Evolutionary conservation across 2,329 filamentous ascomycete species (phyloP).

Genomic region (Stemphylium lycopersici): DNA sequence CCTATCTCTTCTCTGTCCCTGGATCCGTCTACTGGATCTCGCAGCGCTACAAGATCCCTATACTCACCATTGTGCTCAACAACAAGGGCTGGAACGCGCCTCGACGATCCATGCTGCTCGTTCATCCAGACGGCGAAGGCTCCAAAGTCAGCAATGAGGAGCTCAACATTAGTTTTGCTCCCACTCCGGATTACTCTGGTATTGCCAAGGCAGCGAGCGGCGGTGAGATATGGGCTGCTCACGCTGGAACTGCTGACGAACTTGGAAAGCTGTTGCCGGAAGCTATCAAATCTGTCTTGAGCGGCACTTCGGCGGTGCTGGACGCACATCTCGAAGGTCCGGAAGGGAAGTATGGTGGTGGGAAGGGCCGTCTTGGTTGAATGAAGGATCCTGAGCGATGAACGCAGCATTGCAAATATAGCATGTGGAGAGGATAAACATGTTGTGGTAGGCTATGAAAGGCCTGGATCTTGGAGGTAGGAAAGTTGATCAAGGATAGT

Average conservation of each 20-base stretch:
- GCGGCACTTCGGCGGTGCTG: constrained; percentile 65
- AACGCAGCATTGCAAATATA: no score
- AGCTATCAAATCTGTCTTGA: constrained; percentile 64
- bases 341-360: constrained; percentile 59
- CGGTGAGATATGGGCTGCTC: constrained; percentile 66
- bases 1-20: constrained; percentile 69
- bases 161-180: constrained; percentile 70
- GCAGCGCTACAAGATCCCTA: constrained; percentile 68
- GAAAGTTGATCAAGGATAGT: neutral
- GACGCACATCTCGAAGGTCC: constrained; percentile 66
- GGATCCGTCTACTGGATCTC: constrained; percentile 73
- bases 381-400: no score
- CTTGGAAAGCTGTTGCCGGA: constrained; percentile 61
- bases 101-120: constrained; percentile 64
- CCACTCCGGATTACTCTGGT: constrained; percentile 70
- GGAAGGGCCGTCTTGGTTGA: constrained; percentile 21
- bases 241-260: constrained; percentile 63
- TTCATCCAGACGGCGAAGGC: constrained; percentile 69
- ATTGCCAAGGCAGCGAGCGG: constrained; percentile 71
- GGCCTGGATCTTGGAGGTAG: neutral
- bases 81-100: constrained; percentile 76
- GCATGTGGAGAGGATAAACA: no score
- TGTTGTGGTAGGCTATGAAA: no score
- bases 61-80: constrained; percentile 71
- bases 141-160: constrained; percentile 67